Conservation (phyloP, 2,329 filamentous ascomycete genomes). For the Acarospora socialis region DNA sequence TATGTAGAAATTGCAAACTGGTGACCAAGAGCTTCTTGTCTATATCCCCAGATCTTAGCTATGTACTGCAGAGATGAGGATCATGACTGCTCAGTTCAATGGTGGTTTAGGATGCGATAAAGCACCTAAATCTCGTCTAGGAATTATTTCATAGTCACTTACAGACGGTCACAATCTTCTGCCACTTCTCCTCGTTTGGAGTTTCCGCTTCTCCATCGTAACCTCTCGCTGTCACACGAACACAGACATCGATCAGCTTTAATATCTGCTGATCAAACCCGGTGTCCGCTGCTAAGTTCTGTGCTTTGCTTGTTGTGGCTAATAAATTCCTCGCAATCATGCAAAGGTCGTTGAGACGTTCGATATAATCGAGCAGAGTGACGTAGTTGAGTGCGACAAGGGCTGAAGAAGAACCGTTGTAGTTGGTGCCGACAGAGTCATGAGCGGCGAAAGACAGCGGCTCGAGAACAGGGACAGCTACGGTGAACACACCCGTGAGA, state of each 20-base stretch:
- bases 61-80: background rate
- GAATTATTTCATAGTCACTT: too few relatives aligned
- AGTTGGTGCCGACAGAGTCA: slow-evolving; percentile 40
- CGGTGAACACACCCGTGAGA: slow-evolving; percentile 41
- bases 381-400: slow-evolving; percentile 47
- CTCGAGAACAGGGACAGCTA: slow-evolving; percentile 47
- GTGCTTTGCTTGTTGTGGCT: slow-evolving; percentile 44
- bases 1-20: slow-evolving; percentile 52
- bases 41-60: slow-evolving; percentile 18
- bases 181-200: slow-evolving; percentile 49
- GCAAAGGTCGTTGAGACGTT: slow-evolving; percentile 47
- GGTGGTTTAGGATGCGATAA: too few relatives aligned
- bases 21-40: slow-evolving; percentile 53
- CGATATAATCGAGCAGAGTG: slow-evolving; percentile 45
- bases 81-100: background rate
- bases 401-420: slow-evolving; percentile 44
- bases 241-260: slow-evolving; percentile 47
- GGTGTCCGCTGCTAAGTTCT: slow-evolving; percentile 47
- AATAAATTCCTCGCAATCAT: slow-evolving; percentile 48
- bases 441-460: slow-evolving; percentile 47
- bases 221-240: slow-evolving; percentile 48
- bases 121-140: too few relatives aligned
- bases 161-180: slow-evolving; percentile 50
- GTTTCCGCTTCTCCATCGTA: slow-evolving; percentile 49
- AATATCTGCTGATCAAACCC: slow-evolving; percentile 48